Evolutionary conservation across 768 basidiomycete genomes (phyloP), one percentile per base, ranked within the genome.

Genomic region (Mrakia frigida): DNA sequence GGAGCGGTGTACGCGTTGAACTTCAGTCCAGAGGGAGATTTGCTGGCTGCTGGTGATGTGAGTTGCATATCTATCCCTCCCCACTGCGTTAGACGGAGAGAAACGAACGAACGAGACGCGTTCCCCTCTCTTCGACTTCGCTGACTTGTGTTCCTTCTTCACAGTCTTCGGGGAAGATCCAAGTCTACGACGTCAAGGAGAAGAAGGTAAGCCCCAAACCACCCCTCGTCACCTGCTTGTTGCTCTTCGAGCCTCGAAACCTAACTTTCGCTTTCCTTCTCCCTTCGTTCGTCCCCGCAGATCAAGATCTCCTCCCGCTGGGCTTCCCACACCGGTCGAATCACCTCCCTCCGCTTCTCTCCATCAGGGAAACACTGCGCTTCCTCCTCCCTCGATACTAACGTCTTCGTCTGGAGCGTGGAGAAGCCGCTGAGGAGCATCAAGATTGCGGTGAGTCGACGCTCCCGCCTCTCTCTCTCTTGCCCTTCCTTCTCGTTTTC

Each of bases 371-470:
- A 86, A 78, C 89, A 94, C 81, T 88, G 91, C 78, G 94, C 90
- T 16, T 94, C 93, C 6, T 94, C 91, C 16, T 92, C 93, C 28
- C 86, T 96, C n/a, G 96, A 98, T 82, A 95, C 94, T 41, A 88
- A 93, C 79, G 88, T 96, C 6, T 97, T 94, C 81, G 84, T 98
- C 35, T 98, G 92, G 89, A 89, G 90, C 79, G 88, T 93, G 14
- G 80, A 82, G 67, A 83, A 83, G 81, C 89, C 90, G 13, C 84
- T 88, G 82, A 89, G 87, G 83, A 92, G 91, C 79, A 88, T 94
- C 50, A 87, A 89, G 37, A 89, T 98, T 82, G 90, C 90, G 79
- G 83, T 83, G 74, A 78, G 81, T 77, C 5, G 46, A 50, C 43
- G 43, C 9, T 6, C 43, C 9, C 16, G 2, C 43, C 43, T 59